phyloP scores from a whole-genome alignment of 2,329 filamentous ascomycete species.

The Salinomyces thailandicus region DNA sequence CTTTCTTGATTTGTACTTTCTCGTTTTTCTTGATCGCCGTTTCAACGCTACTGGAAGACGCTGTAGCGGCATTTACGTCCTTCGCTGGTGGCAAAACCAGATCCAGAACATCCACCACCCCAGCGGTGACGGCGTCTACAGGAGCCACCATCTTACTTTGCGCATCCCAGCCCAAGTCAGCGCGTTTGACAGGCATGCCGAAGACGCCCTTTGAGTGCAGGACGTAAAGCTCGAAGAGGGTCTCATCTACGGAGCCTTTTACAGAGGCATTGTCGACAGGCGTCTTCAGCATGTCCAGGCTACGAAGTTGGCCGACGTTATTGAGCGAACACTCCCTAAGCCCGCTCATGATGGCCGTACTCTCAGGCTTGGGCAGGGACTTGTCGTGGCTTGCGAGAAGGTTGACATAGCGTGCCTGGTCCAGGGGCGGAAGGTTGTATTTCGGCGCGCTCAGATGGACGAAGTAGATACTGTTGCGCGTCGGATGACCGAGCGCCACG shows the following conservation, averaged over 20 bases:
- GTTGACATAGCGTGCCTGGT: slow-evolving; percentile 79
- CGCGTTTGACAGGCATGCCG: slow-evolving; percentile 72
- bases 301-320: slow-evolving; percentile 76
- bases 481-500: slow-evolving; percentile 90
- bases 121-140: slow-evolving; percentile 64
- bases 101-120: slow-evolving; percentile 63
- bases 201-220: slow-evolving; percentile 98
- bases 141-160: slow-evolving; percentile 78
- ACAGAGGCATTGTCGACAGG: slow-evolving; percentile 46
- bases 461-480: slow-evolving; percentile 94
- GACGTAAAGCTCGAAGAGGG: slow-evolving; percentile 86
- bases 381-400: slow-evolving; percentile 63
- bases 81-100: slow-evolving; percentile 33
- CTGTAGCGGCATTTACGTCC: slow-evolving; percentile 9
- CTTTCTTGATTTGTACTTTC: slow-evolving; percentile 14
- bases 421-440: slow-evolving; percentile 70
- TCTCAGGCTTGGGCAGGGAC: slow-evolving; percentile 72
- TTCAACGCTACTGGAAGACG: slow-evolving; percentile 8
- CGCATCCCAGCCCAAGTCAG: slow-evolving; percentile 81
- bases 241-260: slow-evolving; percentile 51
- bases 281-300: slow-evolving; percentile 73
- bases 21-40: slow-evolving; percentile 11
- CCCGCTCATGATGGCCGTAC: slow-evolving; percentile 93
- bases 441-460: slow-evolving; percentile 88
- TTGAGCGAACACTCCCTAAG: slow-evolving; percentile 90